Conservation (phyloP, 495 filamentous ascomycete species). For the Aspergillus baeticus region DNA sequence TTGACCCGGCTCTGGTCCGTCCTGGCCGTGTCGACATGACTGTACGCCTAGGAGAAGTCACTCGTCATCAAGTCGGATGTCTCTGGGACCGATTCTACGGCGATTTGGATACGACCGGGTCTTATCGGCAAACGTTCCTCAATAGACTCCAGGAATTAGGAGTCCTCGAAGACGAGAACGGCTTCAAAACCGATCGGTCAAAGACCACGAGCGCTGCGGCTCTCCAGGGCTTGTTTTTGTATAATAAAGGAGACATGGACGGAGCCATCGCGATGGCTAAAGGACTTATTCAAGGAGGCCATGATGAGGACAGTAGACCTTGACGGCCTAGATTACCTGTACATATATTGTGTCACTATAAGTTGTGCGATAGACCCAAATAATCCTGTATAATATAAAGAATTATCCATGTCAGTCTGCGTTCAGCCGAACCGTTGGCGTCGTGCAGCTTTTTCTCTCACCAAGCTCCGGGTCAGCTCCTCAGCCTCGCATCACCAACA, state of each 20-base stretch:
- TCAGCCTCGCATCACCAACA: not conserved
- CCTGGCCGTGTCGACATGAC: conserved; percentile 95
- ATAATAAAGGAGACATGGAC: conserved; percentile 86
- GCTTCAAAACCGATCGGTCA: conserved; percentile 35
- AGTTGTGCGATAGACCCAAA: conserved; percentile 5
- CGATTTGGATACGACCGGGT: conserved; percentile 65
- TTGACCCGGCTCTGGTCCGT: conserved; percentile 85
- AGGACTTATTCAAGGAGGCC: conserved; percentile 46
- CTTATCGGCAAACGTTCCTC: conserved; percentile 47
- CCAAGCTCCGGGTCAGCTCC: not conserved
- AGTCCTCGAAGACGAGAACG: conserved; percentile 49
- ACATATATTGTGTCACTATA: conserved; percentile 20
- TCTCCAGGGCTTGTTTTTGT: conserved; percentile 89
- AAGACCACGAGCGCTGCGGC: conserved; percentile 77
- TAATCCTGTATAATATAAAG: not conserved
- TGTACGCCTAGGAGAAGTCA: conserved; percentile 83
- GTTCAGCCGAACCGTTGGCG: not conserved
- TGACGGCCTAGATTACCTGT: conserved; percentile 22
- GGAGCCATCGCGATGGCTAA: conserved; percentile 81
- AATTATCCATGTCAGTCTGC: not conserved
- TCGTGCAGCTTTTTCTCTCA: not conserved
- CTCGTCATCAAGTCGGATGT: conserved; percentile 74
- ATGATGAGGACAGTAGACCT: conserved; percentile 30
- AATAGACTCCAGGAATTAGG: conserved; percentile 49
- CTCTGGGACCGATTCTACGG: conserved; percentile 97